Percentiles rank a stretch among this genome's conserved stretches.
These are phyloP conservation scores for Coemansia sp. DNA, from an alignment of 192 early-diverging fungal genomes.

Conservation along the genomic window DNA sequence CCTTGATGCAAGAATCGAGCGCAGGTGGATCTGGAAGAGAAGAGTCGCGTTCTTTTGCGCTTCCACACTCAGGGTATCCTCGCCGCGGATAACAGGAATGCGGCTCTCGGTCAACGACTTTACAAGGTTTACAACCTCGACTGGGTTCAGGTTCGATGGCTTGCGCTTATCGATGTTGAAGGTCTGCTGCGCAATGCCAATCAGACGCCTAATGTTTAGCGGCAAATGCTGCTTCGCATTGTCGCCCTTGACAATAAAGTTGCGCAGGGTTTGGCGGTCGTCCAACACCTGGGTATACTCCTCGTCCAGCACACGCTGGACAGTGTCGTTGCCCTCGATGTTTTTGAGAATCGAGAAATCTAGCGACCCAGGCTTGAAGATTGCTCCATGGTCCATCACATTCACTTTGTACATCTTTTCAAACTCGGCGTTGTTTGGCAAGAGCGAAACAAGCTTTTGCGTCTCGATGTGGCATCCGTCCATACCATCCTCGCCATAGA, in stretches of 20 bases:
- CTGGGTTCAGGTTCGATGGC: conserved; percentile 86
- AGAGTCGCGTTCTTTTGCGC: conserved; percentile 93
- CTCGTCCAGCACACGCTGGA: conserved; percentile 74
- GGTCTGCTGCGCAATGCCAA: conserved; percentile 87
- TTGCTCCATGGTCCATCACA: conserved; percentile 65
- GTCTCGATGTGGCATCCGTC: conserved; percentile 88
- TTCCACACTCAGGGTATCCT: conserved; percentile 82
- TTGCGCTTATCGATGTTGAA: conserved; percentile 82
- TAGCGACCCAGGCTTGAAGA: conserved; percentile 70
- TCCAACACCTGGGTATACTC: conserved; percentile 78
- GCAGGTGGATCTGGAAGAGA: conserved; percentile 84
- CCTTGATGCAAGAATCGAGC: conserved; percentile 81
- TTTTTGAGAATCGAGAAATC: conserved; percentile 74
- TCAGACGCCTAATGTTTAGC: conserved; percentile 85
- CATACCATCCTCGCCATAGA: conserved; percentile 99
- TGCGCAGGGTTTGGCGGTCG: conserved; percentile 77
- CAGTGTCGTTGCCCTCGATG: conserved; percentile 72
- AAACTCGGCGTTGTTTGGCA: conserved; percentile 69
- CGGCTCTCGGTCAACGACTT: conserved; percentile 71
- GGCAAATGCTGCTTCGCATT: conserved; percentile 85
- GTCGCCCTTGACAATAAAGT: conserved; percentile 79
- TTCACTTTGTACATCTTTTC: conserved; percentile 83
- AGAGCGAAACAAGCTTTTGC: conserved; percentile 76
- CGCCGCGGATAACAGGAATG: conserved; percentile 77
- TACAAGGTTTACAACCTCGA: conserved; percentile 76